Evolutionary conservation across 148 eudicot genomes (phyloP).

Genomic region (Nepenthes mirabilis): DNA sequence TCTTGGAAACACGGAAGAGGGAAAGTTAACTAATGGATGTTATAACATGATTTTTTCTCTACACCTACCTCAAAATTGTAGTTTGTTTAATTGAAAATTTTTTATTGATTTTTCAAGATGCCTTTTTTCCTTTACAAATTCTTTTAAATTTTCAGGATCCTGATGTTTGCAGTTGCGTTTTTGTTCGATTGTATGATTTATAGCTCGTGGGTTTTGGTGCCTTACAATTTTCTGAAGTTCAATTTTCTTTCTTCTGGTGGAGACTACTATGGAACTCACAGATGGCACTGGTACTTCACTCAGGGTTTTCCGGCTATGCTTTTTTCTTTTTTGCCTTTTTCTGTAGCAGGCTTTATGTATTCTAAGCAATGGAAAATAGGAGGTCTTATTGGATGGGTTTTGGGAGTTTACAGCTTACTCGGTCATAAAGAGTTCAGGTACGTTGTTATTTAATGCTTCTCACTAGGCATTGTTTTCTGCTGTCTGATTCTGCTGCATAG

Average conservation of each 20-base stretch:
- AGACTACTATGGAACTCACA: constrained; percentile 97
- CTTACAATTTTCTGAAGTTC: constrained; percentile 84
- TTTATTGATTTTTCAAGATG: not conserved
- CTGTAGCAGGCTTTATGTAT: constrained; percentile 43
- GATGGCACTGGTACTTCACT: constrained; percentile 94
- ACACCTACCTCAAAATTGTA: not conserved
- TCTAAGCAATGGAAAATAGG: constrained; percentile 76
- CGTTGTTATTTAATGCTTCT: constrained; percentile 3
- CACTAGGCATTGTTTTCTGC: not conserved
- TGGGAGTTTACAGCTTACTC: constrained; percentile 74
- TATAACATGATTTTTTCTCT: not conserved
- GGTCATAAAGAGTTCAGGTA: constrained; percentile 99
- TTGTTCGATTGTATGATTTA: constrained; percentile 67
- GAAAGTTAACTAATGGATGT: not conserved
- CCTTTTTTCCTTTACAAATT: not conserved
- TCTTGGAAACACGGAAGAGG: not conserved
- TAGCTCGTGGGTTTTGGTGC: constrained; percentile 87
- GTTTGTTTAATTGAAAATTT: not conserved
- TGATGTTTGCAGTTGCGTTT: constrained; percentile 48
- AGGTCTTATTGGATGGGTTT: constrained; percentile 74
- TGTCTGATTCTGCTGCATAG: not conserved
- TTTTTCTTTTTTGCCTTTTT: constrained; percentile 79
- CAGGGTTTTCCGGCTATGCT: constrained; percentile 89
- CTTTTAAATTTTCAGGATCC: constrained; percentile 31
- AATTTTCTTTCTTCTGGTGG: constrained; percentile 96